Evolutionary conservation across 2,329 filamentous ascomycete genomes (phyloP).

Genomic region (Reticulascus tulasneorum): DNA sequence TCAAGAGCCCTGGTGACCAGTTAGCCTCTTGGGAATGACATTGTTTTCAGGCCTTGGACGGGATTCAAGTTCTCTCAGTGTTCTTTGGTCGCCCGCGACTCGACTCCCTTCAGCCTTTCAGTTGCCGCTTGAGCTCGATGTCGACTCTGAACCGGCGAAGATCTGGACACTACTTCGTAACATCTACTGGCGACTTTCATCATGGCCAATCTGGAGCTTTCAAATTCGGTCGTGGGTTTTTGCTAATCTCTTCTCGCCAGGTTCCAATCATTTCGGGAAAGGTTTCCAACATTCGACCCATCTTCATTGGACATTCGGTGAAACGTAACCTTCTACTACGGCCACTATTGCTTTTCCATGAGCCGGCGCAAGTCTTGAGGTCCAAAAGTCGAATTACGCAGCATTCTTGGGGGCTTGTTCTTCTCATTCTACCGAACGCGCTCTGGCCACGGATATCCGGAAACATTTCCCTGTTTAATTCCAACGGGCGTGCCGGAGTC

Average conservation of each 20-base stretch:
- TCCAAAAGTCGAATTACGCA: constrained; percentile 15
- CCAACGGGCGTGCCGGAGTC: constrained; percentile 36
- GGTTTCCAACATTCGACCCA: constrained; percentile 11
- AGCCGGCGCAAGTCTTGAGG: constrained; percentile 12
- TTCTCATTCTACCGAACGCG: constrained; percentile 13
- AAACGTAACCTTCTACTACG: constrained; percentile 17
- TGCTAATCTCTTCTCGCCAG: constrained; percentile 4
- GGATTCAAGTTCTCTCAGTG: no score
- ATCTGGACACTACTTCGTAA: no score
- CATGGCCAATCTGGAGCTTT: neutral
- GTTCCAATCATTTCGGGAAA: constrained; percentile 12
- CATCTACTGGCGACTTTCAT: neutral
- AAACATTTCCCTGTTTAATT: constrained; percentile 15
- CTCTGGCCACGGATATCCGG: constrained; percentile 12
- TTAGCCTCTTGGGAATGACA: no score
- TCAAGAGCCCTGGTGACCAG: no score
- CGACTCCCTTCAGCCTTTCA: no score
- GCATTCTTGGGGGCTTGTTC: constrained; percentile 13
- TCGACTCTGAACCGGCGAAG: no score
- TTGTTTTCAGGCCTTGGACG: no score
- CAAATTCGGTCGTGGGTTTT: neutral
- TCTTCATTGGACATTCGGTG: constrained; percentile 28
- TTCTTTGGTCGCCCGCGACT: no score
- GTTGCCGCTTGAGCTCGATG: no score
- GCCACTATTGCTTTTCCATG: constrained; percentile 10